A percentile compares a stretch with the other conserved stretches of the same genome.
Conservation (phyloP, 140 eudicot species). For the Erigeron philadelphicus region DNA sequence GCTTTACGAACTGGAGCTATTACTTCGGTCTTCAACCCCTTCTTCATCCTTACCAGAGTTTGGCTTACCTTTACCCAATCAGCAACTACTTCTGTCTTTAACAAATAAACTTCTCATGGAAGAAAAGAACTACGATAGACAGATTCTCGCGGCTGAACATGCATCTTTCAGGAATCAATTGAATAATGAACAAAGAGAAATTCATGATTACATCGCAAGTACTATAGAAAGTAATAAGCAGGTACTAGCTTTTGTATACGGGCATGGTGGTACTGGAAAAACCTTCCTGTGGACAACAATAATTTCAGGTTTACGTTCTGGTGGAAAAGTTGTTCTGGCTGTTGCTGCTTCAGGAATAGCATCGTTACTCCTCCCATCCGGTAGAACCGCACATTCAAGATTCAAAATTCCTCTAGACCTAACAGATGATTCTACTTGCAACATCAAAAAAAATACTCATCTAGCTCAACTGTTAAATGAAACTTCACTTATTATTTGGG, state of each 20-base stretch:
- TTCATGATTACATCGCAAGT: not conserved
- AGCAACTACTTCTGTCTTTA: not conserved
- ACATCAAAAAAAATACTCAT: not conserved
- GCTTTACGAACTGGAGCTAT: not conserved
- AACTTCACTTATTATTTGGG: not conserved
- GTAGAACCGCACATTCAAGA: not conserved
- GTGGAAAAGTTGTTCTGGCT: not conserved
- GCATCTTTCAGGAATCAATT: not conserved
- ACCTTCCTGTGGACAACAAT: not conserved
- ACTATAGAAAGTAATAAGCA: not conserved
- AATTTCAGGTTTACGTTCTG: not conserved
- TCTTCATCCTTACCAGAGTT: not conserved
- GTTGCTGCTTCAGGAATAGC: constrained; percentile 1
- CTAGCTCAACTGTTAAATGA: not conserved
- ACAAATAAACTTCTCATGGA: not conserved
- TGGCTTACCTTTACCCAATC: not conserved
- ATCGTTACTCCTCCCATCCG: not conserved
- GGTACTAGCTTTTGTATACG: not conserved
- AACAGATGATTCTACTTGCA: not conserved
- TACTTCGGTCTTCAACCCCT: not conserved
- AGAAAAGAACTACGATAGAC: not conserved
- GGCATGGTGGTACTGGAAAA: not conserved
- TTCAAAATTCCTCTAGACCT: not conserved
- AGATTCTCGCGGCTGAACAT: not conserved
- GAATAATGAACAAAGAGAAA: not conserved